A percentile compares a stretch with the other conserved stretches of the same genome.
phyloP scores from a whole-genome alignment of 768 basidiomycete genomes.

The Hypholoma fasciculare region DNA sequence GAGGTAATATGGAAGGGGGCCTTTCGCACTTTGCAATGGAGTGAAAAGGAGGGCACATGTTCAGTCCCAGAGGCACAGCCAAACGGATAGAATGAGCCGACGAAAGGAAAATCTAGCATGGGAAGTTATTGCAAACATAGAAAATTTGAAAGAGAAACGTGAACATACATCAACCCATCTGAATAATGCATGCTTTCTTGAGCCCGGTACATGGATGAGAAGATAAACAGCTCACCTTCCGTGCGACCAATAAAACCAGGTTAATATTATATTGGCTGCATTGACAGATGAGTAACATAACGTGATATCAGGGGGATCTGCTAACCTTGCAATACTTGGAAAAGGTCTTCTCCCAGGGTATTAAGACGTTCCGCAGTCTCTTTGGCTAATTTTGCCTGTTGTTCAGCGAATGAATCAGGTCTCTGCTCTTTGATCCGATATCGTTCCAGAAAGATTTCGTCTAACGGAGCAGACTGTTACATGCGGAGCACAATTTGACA shows the following conservation, averaged over 20 bases:
- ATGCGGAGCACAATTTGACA: background rate
- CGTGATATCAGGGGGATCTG: background rate
- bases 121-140: background rate
- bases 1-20: conserved; percentile 57
- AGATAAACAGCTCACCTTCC: conserved; percentile 46
- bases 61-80: conserved; percentile 67
- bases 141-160: background rate
- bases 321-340: conserved; percentile 64
- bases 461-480: conserved; percentile 22
- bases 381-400: conserved; percentile 57
- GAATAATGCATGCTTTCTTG: background rate
- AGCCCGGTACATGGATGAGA: background rate
- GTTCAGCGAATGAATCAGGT: conserved; percentile 64
- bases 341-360: conserved; percentile 51
- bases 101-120: conserved; percentile 54
- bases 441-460: conserved; percentile 55
- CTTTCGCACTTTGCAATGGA: conserved; percentile 60
- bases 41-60: conserved; percentile 65
- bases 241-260: conserved; percentile 77
- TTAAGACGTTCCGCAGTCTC: conserved; percentile 48
- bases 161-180: conserved; percentile 73
- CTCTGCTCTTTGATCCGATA: conserved; percentile 44
- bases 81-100: conserved; percentile 59
- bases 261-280: conserved; percentile 60
- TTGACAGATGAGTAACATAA: background rate